Percentiles rank a stretch among this genome's conserved stretches.
Evolutionary conservation across 2,329 filamentous ascomycete genomes (phyloP).

Genomic region (Curvularia hawaiiensis): DNA sequence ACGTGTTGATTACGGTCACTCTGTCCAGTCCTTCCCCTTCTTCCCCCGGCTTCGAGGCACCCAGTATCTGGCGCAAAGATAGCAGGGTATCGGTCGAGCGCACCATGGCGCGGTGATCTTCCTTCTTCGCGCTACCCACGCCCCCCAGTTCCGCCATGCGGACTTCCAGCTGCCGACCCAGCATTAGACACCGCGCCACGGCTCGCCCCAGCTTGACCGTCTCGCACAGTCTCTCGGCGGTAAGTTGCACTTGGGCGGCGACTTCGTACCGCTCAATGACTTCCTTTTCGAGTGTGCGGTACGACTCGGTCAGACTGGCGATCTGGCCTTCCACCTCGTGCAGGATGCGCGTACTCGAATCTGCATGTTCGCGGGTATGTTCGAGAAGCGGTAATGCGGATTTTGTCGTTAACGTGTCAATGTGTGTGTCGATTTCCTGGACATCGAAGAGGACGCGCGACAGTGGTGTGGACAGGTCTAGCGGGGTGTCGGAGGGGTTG

Average conservation of each 20-base stretch:
- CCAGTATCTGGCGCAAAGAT: conserved; percentile 73
- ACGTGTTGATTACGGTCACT: conserved; percentile 71
- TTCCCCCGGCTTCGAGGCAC: conserved; percentile 68
- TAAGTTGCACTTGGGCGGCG: conserved; percentile 79
- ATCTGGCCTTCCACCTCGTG: conserved; percentile 80
- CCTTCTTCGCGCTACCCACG: conserved; percentile 57
- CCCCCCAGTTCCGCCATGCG: conserved; percentile 74
- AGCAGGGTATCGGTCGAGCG: conserved; percentile 80
- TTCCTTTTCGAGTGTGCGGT: conserved; percentile 82
- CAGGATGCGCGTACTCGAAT: conserved; percentile 74
- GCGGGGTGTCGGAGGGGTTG: conserved; percentile 84
- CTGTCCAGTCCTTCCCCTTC: conserved; percentile 78
- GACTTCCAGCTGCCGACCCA: conserved; percentile 86
- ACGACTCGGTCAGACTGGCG: conserved; percentile 79
- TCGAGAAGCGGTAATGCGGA: conserved; percentile 79
- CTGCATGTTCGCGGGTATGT: conserved; percentile 75
- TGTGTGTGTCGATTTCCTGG: conserved; percentile 95
- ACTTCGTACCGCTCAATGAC: conserved; percentile 84
- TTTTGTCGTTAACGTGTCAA: conserved; percentile 85
- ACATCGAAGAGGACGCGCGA: conserved; percentile 95
- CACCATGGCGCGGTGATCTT: conserved; percentile 80
- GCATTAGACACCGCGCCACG: conserved; percentile 76
- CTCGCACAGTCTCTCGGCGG: conserved; percentile 78
- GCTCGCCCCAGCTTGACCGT: conserved; percentile 77
- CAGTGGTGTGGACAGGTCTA: conserved; percentile 92